Evolutionary conservation across 1,139 yeast genomes (phyloP).

Genomic region (Magnusiomyces suaveolens): DNA sequence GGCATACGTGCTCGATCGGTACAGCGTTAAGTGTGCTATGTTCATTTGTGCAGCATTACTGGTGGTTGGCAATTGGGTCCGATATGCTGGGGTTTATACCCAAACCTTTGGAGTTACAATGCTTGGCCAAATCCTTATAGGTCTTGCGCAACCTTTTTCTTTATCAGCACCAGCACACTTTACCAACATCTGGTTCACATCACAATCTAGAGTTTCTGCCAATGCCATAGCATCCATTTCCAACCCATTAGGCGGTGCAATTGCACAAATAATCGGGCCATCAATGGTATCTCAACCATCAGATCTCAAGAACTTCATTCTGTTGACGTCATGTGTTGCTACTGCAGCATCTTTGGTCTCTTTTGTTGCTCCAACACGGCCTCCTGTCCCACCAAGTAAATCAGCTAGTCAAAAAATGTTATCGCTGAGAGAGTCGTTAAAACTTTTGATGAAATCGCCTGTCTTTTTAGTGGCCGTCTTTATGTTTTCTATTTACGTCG

Average conservation of each 20-base stretch:
- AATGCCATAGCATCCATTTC: slow-evolving; percentile 33
- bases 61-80: slow-evolving; percentile 29
- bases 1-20: slow-evolving; percentile 21
- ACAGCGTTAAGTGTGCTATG: slow-evolving; percentile 23
- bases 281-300: slow-evolving; percentile 24
- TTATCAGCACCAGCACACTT: slow-evolving; percentile 30
- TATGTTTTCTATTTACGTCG: slow-evolving; percentile 31
- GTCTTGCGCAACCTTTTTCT: slow-evolving; percentile 33
- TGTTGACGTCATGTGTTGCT: slow-evolving; percentile 27
- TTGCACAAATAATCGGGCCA: slow-evolving; percentile 32
- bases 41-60: slow-evolving; percentile 23
- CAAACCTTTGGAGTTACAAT: slow-evolving; percentile 26
- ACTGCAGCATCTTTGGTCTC: slow-evolving; percentile 22
- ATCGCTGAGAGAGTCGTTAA: slow-evolving; percentile 22
- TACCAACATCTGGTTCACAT: slow-evolving; percentile 32
- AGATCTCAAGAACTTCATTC: slow-evolving; percentile 24
- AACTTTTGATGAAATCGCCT: slow-evolving; percentile 16
- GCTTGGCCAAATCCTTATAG: slow-evolving; percentile 32
- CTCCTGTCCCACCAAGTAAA: slow-evolving; percentile 30
- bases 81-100: slow-evolving; percentile 28
- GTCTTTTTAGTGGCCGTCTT: slow-evolving; percentile 22
- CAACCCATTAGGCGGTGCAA: slow-evolving; percentile 34
- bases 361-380: slow-evolving; percentile 24
- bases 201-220: slow-evolving; percentile 30
- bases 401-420: slow-evolving; percentile 27